A percentile compares a stretch with the other conserved stretches of the same genome.
phyloP scores from a whole-genome alignment of 768 basidiomycete species.

The Tephrocybe rancida region DNA sequence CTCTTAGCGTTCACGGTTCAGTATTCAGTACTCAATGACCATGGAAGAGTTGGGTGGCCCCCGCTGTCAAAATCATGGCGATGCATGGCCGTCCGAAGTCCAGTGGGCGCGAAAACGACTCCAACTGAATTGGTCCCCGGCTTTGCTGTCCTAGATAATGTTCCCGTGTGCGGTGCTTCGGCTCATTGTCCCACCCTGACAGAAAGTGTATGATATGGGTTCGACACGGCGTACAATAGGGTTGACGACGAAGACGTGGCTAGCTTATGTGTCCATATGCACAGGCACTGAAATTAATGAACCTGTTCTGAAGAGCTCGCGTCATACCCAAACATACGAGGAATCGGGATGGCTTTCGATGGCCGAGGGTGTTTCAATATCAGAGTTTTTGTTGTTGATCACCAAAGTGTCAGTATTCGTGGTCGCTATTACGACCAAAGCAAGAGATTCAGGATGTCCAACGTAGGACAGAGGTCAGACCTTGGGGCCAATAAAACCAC shows the following conservation, averaged over 20 bases:
- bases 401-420: slow-evolving; percentile 3
- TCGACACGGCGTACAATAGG: background rate
- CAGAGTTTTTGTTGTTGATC: background rate
- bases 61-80: slow-evolving; percentile 5
- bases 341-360: background rate
- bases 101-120: background rate
- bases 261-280: slow-evolving; percentile 13
- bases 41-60: background rate
- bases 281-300: slow-evolving; percentile 7
- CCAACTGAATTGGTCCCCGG: background rate
- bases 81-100: background rate
- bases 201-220: too few species aligned
- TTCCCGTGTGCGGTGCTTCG: too few species aligned
- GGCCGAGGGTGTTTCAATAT: background rate
- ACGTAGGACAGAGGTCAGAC: too few species aligned
- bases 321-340: background rate
- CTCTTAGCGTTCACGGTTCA: background rate
- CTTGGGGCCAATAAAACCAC: too few species aligned
- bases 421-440: slow-evolving; percentile 6
- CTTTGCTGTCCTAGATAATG: too few species aligned
- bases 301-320: background rate
- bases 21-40: background rate
- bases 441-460: too few species aligned
- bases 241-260: background rate
- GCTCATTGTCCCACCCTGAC: too few species aligned